These are phyloP conservation scores for Lyophyllum semitale DNA, from an alignment of 768 basidiomycete species.

Conservation along the genomic window DNA sequence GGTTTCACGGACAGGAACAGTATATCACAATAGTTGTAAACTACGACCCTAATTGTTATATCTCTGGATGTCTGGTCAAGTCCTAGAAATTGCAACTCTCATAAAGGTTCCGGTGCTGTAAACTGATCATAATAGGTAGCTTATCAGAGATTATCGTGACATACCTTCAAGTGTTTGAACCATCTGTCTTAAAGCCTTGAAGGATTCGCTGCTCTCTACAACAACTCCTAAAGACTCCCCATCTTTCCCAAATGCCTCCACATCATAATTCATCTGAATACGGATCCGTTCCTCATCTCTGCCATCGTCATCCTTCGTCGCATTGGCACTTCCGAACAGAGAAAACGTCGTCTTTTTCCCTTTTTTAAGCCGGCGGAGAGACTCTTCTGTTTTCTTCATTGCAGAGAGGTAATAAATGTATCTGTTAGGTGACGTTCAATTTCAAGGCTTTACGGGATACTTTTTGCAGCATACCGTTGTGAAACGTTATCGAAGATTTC, in stretches of 20 bases:
- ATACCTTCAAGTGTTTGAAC: conserved; percentile 48
- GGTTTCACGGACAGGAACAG: conserved; percentile 59
- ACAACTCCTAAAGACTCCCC: conserved; percentile 70
- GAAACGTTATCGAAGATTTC: conserved; percentile 75
- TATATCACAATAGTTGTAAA: conserved; percentile 54
- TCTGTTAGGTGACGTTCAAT: conserved; percentile 37
- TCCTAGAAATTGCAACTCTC: not conserved
- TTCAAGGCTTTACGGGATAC: not conserved
- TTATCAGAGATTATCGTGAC: not conserved
- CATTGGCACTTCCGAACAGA: conserved; percentile 62
- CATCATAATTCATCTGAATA: conserved; percentile 82
- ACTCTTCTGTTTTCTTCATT: conserved; percentile 93
- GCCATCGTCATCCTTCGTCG: conserved; percentile 63
- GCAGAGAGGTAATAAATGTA: conserved; percentile 79
- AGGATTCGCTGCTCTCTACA: conserved; percentile 53
- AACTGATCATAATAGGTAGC: not conserved
- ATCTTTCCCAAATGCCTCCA: conserved; percentile 81
- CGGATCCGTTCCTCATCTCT: conserved; percentile 90
- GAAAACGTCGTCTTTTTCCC: conserved; percentile 80
- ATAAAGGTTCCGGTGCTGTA: conserved; percentile 11
- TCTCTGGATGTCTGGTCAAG: not conserved
- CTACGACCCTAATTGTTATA: conserved; percentile 15
- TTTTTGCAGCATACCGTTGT: conserved; percentile 49
- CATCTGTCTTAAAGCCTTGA: conserved; percentile 57
- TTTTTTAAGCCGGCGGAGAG: conserved; percentile 83